Conservation (phyloP, 2,329 filamentous ascomycete genomes). For the Chaetomiaceae sp. region DNA sequence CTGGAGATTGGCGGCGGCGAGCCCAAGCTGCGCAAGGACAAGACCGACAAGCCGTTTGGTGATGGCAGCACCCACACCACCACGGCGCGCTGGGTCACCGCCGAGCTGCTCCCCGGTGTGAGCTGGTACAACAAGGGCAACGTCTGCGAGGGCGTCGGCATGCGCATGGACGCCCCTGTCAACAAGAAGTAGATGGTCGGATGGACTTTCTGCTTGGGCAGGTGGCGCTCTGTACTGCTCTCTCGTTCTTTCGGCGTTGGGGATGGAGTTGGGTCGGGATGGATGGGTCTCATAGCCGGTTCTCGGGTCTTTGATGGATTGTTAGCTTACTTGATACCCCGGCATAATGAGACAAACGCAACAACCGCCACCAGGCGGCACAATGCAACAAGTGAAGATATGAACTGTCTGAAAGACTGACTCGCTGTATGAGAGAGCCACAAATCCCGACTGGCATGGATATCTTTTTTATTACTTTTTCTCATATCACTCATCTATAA, state of each 20-base stretch:
- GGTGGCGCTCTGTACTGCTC: too few relatives aligned
- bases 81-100: slow-evolving; percentile 57
- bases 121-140: slow-evolving; percentile 49
- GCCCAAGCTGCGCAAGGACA: slow-evolving; percentile 37
- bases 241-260: not conserved
- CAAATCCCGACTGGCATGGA: too few relatives aligned
- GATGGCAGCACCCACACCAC: slow-evolving; percentile 51
- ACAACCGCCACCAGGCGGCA: not conserved
- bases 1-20: slow-evolving; percentile 29
- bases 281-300: not conserved
- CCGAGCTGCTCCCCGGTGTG: slow-evolving; percentile 44
- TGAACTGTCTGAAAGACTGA: not conserved
- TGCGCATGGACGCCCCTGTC: slow-evolving; percentile 7
- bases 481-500: slow-evolving; percentile 37
- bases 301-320: not conserved
- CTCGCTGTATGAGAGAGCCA: not conserved
- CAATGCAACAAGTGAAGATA: not conserved
- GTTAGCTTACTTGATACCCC: too few relatives aligned
- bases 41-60: slow-evolving; percentile 47
- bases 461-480: not conserved
- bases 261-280: too few relatives aligned
- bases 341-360: not conserved
- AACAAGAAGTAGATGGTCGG: not conserved
- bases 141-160: slow-evolving; percentile 44
- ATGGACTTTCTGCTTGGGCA: too few relatives aligned